Evolutionary conservation across 768 basidiomycete genomes (phyloP), one percentile per base, ranked within the genome.

Genomic region (Pulveroboletus sp.): DNA sequence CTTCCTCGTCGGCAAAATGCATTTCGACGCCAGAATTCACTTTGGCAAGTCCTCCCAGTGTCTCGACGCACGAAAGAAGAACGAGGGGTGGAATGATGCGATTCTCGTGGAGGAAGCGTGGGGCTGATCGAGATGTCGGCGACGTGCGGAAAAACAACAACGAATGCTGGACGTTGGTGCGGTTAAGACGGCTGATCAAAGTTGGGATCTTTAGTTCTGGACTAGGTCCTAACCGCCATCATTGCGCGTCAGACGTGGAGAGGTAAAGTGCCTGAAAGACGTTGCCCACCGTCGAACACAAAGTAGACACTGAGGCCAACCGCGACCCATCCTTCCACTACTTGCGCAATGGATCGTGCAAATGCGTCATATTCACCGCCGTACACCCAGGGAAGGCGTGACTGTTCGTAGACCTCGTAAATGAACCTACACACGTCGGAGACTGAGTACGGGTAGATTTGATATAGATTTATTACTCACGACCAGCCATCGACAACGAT

Each of bases 401-500:
- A 82, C 45, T 74, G 72, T 24, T 75, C 67, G 51, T 86, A 75
- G 19, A 91, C 49, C 53, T 79, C 75, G 62, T 84, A 91, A 51
- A 92, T 87, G 67, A 93, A 89, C 32, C 90, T 92, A 54, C 35
- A 33, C 43, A 38, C 25, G 46, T 50, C 14, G 12, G 37, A 59
- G 34, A 47, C 6, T 45, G 40, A 48, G 53, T 35, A 1, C 7
- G 9, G 50, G 42, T 40, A 31, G 34, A 49, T 47, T 44, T 37
- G 21, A 20, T 24, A 34, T 41, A 35, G 20, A 34, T 25, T 5
- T 37, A 41, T 2, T 38, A 83, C 90, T 82, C 65, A 92, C 90
- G 90, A 90, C 87, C 85, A 90, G 38, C 80, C 90, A 69, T 93
- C 90, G 42, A 92, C 78, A 9, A 93, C 84, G 50, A 90, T 70